phyloP scores from a whole-genome alignment of 2,329 filamentous ascomycete species.

The Aureobasidium mangrovei region DNA sequence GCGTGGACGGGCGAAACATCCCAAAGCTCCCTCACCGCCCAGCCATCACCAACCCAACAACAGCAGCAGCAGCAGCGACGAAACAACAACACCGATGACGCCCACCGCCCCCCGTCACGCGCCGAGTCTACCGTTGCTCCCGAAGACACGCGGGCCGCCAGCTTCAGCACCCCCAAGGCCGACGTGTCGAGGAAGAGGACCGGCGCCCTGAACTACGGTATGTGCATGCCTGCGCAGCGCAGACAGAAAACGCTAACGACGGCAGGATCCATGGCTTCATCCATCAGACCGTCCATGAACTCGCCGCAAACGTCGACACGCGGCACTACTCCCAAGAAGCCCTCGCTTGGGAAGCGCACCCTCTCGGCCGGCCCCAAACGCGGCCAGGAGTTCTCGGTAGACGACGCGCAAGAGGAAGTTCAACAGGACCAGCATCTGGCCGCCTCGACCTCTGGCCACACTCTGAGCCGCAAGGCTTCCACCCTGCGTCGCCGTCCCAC shows the following conservation, averaged over 20 bases:
- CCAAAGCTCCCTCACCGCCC: constrained; percentile 8
- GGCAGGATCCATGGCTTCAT: constrained; percentile 7
- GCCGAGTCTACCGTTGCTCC: constrained; percentile 1
- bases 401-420: constrained; percentile 77
- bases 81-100: neutral
- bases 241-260: neutral
- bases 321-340: constrained; percentile 52
- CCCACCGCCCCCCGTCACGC: constrained; percentile 7
- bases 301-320: neutral
- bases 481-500: constrained; percentile 43
- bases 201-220: neutral
- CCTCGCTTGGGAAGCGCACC: constrained; percentile 65
- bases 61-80: neutral
- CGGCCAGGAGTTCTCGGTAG: constrained; percentile 80
- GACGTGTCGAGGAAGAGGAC: neutral
- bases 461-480: constrained; percentile 42
- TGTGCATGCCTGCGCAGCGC: no score
- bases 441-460: constrained; percentile 16
- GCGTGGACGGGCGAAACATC: constrained; percentile 6
- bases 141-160: constrained; percentile 1
- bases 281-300: neutral
- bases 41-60: neutral
- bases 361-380: constrained; percentile 68
- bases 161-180: neutral
- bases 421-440: constrained; percentile 54